Conservation (phyloP, 345 rosid genomes). For the Pugionium dolabratum region DNA sequence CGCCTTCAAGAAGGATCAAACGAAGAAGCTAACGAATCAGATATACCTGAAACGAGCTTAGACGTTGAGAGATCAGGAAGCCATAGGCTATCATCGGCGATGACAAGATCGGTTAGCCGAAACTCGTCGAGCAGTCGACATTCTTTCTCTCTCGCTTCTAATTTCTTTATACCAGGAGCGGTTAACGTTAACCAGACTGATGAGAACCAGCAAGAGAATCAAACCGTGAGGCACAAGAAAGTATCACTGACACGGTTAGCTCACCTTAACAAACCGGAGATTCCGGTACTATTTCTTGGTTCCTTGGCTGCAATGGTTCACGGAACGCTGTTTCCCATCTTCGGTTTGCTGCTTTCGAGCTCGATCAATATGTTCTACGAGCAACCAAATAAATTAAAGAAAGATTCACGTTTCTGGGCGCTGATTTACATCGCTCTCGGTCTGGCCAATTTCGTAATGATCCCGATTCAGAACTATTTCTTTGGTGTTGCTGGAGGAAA, state of each 20-base stretch:
- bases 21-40: slow-evolving; percentile 39
- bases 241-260: slow-evolving; percentile 66
- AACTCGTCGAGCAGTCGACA: slow-evolving; percentile 37
- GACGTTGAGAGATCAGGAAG: slow-evolving; percentile 35
- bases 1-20: slow-evolving; percentile 70
- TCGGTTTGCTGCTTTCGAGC: slow-evolving; percentile 69
- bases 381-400: slow-evolving; percentile 43
- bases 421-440: slow-evolving; percentile 50
- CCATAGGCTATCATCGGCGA: slow-evolving; percentile 33
- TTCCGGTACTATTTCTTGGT: slow-evolving; percentile 57
- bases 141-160: slow-evolving; percentile 33
- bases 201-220: background rate
- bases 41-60: slow-evolving; percentile 27
- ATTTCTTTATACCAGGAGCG: slow-evolving; percentile 29
- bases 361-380: slow-evolving; percentile 70
- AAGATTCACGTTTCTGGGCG: slow-evolving; percentile 68
- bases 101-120: slow-evolving; percentile 40
- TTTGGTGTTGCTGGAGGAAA: slow-evolving; percentile 87
- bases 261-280: slow-evolving; percentile 70
- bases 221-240: slow-evolving; percentile 40
- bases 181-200: slow-evolving; percentile 29
- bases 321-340: slow-evolving; percentile 68
- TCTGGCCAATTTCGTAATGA: slow-evolving; percentile 32
- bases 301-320: slow-evolving; percentile 61
- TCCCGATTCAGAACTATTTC: slow-evolving; percentile 67